A percentile compares a stretch with the other conserved stretches of the same genome.
Conservation (phyloP, 2,329 filamentous ascomycete genomes). For the Nemania sp. region DNA sequence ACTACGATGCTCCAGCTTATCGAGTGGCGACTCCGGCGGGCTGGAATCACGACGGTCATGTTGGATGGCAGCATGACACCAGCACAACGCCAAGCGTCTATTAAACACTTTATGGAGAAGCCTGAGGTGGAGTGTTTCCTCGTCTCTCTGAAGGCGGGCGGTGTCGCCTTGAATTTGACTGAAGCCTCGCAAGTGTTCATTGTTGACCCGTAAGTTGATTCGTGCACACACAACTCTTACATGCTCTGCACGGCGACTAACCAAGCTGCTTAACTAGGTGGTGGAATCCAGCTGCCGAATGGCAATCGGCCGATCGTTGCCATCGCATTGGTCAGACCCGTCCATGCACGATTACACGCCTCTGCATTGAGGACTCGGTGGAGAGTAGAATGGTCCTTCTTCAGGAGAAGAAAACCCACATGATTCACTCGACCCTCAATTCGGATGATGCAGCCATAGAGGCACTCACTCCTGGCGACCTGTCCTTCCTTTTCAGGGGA, state of each 20-base stretch:
- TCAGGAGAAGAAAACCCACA: slow-evolving; percentile 97
- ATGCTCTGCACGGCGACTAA: neutral
- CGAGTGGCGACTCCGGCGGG: slow-evolving; percentile 92
- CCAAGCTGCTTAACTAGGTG: slow-evolving; percentile 61
- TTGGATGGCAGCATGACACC: slow-evolving; percentile 97
- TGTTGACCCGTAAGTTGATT: slow-evolving; percentile 78
- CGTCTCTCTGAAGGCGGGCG: slow-evolving; percentile 93
- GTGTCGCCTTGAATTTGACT: slow-evolving; percentile 92
- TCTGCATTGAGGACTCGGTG: slow-evolving; percentile 96
- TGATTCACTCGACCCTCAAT: slow-evolving; percentile 98
- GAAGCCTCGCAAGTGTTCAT: slow-evolving; percentile 96
- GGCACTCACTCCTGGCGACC: slow-evolving; percentile 84
- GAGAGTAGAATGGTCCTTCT: slow-evolving; percentile 94
- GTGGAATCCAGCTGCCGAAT: slow-evolving; percentile 99
- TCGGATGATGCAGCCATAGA: slow-evolving; percentile 90
- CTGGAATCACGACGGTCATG: slow-evolving; percentile 98
- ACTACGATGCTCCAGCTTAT: slow-evolving; percentile 97
- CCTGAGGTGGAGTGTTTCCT: slow-evolving; percentile 93
- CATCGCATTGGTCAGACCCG: slow-evolving; percentile 95
- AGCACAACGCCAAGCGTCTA: slow-evolving; percentile 87
- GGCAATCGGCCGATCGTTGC: slow-evolving; percentile 93
- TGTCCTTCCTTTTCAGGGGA: slow-evolving; percentile 95
- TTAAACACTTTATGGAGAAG: slow-evolving; percentile 96
- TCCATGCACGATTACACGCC: slow-evolving; percentile 89
- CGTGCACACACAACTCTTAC: neutral